Conservation (phyloP, 192 early-diverging fungal species). For the Coemansia sp. region DNA sequence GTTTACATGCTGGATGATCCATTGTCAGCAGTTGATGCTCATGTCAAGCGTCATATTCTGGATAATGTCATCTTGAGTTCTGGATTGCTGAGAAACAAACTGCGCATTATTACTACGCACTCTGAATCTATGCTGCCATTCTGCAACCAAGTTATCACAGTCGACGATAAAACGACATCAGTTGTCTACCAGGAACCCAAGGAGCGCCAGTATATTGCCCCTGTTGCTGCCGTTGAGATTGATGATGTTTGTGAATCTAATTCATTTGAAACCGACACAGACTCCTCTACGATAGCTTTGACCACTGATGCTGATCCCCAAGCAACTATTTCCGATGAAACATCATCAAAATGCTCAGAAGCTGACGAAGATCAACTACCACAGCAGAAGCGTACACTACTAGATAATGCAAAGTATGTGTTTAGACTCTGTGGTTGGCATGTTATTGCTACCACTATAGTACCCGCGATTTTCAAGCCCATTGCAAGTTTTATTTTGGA, state of each 20-base stretch:
- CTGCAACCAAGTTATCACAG: slow-evolving; percentile 4
- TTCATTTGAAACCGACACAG: not conserved
- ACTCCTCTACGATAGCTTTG: not conserved
- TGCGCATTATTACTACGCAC: slow-evolving; percentile 4
- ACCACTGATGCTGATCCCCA: not conserved
- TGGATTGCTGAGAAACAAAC: slow-evolving; percentile 12
- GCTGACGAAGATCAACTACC: not conserved
- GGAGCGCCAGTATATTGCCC: not conserved
- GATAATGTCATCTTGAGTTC: slow-evolving; percentile 19
- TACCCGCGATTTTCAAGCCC: not conserved
- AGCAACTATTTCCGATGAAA: not conserved
- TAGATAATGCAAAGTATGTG: not conserved
- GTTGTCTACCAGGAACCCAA: not conserved
- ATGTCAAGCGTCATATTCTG: slow-evolving; percentile 13
- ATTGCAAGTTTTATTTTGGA: slow-evolving; percentile 26
- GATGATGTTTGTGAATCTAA: not conserved
- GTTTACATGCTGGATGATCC: slow-evolving; percentile 9
- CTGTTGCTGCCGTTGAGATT: not conserved
- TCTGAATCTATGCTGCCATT: slow-evolving; percentile 6
- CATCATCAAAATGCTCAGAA: not conserved
- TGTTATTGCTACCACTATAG: not conserved
- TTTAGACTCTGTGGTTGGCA: not conserved
- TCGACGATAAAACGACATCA: not conserved
- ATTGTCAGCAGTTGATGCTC: not conserved
- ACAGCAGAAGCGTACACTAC: not conserved